A percentile compares a stretch with the other conserved stretches of the same genome.
Conservation (phyloP, 495 filamentous ascomycete species). For the Aspergillus mulundensis region DNA sequence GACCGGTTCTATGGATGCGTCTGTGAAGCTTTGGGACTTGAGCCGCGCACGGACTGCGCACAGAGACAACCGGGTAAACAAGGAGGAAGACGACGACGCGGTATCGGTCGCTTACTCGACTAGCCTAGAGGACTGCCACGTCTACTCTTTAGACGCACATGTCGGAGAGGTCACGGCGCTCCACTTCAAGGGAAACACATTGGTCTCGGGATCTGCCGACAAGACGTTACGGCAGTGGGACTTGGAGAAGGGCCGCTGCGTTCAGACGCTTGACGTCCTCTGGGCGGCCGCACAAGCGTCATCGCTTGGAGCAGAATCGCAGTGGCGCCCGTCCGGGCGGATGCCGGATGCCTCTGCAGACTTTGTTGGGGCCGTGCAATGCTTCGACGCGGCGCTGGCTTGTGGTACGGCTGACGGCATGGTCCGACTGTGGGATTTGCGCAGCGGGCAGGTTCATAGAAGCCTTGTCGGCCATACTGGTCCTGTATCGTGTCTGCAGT, state of each 20-base stretch:
- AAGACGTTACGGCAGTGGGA: slow-evolving; percentile 99
- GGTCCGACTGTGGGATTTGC: slow-evolving; percentile 95
- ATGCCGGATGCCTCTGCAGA: slow-evolving; percentile 68
- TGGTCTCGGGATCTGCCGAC: slow-evolving; percentile 93
- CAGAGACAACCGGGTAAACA: slow-evolving; percentile 61
- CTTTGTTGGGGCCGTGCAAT: slow-evolving; percentile 93
- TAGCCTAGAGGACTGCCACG: slow-evolving; percentile 79
- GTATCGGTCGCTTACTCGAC: slow-evolving; percentile 58
- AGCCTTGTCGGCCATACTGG: slow-evolving; percentile 96
- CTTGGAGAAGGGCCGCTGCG: slow-evolving; percentile 88
- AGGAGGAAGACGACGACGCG: slow-evolving; percentile 58
- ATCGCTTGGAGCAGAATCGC: slow-evolving; percentile 54
- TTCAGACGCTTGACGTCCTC: slow-evolving; percentile 97
- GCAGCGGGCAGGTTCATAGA: slow-evolving; percentile 92
- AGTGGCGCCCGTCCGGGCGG: slow-evolving; percentile 56
- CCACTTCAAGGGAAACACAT: slow-evolving; percentile 79
- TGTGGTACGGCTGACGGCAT: slow-evolving; percentile 98
- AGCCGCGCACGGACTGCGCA: slow-evolving; percentile 53
- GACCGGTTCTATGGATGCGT: slow-evolving; percentile 93
- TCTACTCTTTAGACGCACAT: slow-evolving; percentile 85
- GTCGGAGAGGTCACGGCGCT: slow-evolving; percentile 93
- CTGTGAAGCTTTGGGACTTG: slow-evolving; percentile 92
- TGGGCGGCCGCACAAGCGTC: slow-evolving; percentile 95
- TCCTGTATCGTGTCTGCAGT: slow-evolving; percentile 91
- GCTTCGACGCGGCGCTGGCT: slow-evolving; percentile 95